phyloP scores from a whole-genome alignment of 2,329 filamentous ascomycete genomes.

The Immersiporthe knoxdaviesiana region DNA sequence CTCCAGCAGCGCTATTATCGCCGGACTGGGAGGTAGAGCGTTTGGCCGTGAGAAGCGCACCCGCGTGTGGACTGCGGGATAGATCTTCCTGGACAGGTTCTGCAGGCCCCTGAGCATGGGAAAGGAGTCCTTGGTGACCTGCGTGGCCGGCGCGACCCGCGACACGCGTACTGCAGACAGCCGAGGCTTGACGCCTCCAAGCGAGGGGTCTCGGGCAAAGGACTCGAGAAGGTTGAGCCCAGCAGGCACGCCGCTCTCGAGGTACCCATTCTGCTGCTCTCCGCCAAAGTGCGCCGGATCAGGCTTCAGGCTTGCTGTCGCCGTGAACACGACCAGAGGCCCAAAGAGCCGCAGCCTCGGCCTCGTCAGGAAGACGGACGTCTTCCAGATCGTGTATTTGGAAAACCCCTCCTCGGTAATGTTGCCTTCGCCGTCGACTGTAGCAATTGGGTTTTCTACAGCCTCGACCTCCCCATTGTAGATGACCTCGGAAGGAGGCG shows the following conservation, averaged over 20 bases:
- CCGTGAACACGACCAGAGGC: conserved; percentile 67
- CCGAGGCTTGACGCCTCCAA: conserved; percentile 64
- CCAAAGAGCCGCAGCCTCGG: conserved; percentile 68
- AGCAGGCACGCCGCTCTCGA: conserved; percentile 69
- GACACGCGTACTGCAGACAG: conserved; percentile 76
- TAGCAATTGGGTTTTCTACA: conserved; percentile 53
- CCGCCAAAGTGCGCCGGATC: conserved; percentile 48
- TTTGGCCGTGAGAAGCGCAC: conserved; percentile 71
- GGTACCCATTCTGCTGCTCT: conserved; percentile 60
- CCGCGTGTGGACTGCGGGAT: conserved; percentile 72
- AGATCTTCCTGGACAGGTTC: conserved; percentile 64
- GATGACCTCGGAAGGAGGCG: conserved; percentile 61
- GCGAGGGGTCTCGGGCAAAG: conserved; percentile 66
- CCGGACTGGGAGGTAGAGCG: conserved; percentile 58
- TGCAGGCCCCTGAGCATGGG: conserved; percentile 68
- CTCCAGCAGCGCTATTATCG: conserved; percentile 72
- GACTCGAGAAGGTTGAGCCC: conserved; percentile 79
- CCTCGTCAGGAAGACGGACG: conserved; percentile 59
- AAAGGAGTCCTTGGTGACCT: conserved; percentile 59
- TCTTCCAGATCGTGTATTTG: conserved; percentile 63
- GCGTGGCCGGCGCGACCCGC: conserved; percentile 70
- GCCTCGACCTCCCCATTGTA: conserved; percentile 58
- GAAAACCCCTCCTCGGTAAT: conserved; percentile 31
- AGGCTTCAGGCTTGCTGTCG: conserved; percentile 63
- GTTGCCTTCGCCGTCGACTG: conserved; percentile 48